Base-by-base conservation (phyloP, 2,329 filamentous ascomycete species). In the Fusarium algeriense region DNA sequence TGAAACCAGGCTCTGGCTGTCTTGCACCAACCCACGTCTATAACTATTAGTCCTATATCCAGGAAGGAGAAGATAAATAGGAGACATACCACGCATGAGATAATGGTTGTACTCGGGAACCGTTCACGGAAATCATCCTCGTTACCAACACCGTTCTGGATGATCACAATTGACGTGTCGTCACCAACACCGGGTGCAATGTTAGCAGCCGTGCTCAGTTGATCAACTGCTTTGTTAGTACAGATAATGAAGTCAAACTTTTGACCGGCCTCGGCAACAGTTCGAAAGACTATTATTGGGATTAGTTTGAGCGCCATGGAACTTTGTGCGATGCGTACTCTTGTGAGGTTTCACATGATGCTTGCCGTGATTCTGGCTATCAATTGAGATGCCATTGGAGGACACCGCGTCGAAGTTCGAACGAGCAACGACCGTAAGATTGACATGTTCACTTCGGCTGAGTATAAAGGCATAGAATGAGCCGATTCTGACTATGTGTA, bases 61-160 rank as follows among this genome's bases (percentile, higher is more conserved):
- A 14, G 4, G 3, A 6, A 15, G 5, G 11, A 14, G 2, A 7
- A 10, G 3, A 4, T 17, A n/a, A 4, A 30, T 8, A 30, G 30
- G 30, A 8, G 30, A 79, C 84, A 65, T 75, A 87, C 85, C 62
- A 90, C 87, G 41, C 84, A 85, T 44, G 85, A 88, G 10, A 91
- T 74, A 26, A 91, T 82, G 0, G 87, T 84, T 35, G 85, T 86
- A 1, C 75, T 58, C 0, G 87, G 87, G 68, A 87, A 91, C 0
- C 78, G 77, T 1, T 75, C 70, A 0, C 78, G 73, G 55, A 89
- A 89, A 19, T 87, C 84, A 13, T 86, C 82, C 74, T 91, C 89
- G 64, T 90, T 89, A 2, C 83, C 84, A 40, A 91, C 85, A 1
- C 89, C 89, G 70, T 91, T 91, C 67, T 91, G 89, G 19, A 90